phyloP scores from a whole-genome alignment of 768 basidiomycete genomes.

The Pisolithus tinctorius region DNA sequence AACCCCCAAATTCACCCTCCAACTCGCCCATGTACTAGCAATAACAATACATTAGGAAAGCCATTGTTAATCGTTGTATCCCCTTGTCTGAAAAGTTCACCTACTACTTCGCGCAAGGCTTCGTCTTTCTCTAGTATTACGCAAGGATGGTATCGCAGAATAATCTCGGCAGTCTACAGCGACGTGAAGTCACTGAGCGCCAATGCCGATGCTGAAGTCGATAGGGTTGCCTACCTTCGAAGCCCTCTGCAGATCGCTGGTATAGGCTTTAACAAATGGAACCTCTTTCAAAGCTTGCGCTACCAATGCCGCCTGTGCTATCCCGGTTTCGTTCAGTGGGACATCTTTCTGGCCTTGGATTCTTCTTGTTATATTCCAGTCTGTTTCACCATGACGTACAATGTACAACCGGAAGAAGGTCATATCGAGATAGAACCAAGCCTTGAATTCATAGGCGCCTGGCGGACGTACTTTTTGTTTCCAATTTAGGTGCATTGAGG shows the following conservation, averaged over 20 bases:
- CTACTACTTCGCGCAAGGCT: constrained; percentile 61
- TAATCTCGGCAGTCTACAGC: constrained; percentile 58
- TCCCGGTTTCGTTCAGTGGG: constrained; percentile 53
- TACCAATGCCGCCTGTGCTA: constrained; percentile 50
- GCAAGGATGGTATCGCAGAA: constrained; percentile 47
- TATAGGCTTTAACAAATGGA: constrained; percentile 53
- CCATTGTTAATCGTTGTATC: not conserved
- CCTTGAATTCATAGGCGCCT: not conserved
- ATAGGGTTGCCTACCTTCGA: constrained; percentile 41
- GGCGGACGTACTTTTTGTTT: too few relatives aligned
- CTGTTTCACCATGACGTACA: constrained; percentile 76
- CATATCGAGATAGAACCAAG: constrained; percentile 14
- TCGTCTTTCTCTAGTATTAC: constrained; percentile 36
- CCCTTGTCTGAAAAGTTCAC: constrained; percentile 8
- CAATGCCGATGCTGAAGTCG: not conserved
- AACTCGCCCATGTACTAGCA: constrained; percentile 53
- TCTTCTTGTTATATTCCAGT: constrained; percentile 53
- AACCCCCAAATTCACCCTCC: constrained; percentile 38
- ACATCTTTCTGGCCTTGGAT: constrained; percentile 77
- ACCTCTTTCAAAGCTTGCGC: constrained; percentile 48
- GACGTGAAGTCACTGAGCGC: not conserved
- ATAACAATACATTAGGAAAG: not conserved
- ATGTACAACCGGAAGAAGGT: constrained; percentile 47
- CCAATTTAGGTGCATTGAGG: too few relatives aligned
- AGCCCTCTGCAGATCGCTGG: constrained; percentile 70